Base-by-base conservation (phyloP, 768 basidiomycete genomes). In the Kwoniella europaea region DNA sequence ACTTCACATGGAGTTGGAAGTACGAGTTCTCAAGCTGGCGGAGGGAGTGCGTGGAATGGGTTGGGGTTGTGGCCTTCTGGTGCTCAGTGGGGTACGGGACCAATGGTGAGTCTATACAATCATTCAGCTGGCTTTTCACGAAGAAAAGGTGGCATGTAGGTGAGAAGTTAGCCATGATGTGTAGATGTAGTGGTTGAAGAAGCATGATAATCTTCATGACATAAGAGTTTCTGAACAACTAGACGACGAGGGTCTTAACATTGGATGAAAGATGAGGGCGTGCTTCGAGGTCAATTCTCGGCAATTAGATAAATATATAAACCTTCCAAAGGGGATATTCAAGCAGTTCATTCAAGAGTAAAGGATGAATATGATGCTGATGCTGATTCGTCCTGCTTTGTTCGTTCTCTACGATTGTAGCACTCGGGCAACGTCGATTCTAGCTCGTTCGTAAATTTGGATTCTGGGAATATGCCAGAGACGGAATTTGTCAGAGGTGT, bases 401-500 rank as follows among this genome's bases (percentile, higher is more conserved):
- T 35, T 9, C 35, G 35, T 6, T 35, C 35, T 35, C n/a, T 57
- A 20, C 6, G n/a, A n/a, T 4, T 7, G 1, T n/a, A 46, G 42
- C 20, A 50, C 35, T 62, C 61, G 10, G 63, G 63, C 13, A 57
- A 58, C 9, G 63, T 65, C 20, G 71, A 63, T 53, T 13, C 56
- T 2, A 65, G 22, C 15, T 53, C 62, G 29, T 72, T 68, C 41
- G 61, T 65, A 24, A 18, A 55, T 12, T 42, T 72, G n/a, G 63
- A 67, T 43, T 10, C 41, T 22, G 57, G n/a, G 2, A 53, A 61
- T 53, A n/a, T 72, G n/a, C 67, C 67, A 22, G 68, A 72, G 65
- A 77, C 76, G 12, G 67, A 29, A 46, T 77, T 61, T 46, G 59
- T 73, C 1, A 64, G 68, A 55, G 76, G 76, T 15, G 69, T 77